Evolutionary conservation across 2,329 filamentous ascomycete genomes (phyloP).

Genomic region (Metarhizium rileyi): DNA sequence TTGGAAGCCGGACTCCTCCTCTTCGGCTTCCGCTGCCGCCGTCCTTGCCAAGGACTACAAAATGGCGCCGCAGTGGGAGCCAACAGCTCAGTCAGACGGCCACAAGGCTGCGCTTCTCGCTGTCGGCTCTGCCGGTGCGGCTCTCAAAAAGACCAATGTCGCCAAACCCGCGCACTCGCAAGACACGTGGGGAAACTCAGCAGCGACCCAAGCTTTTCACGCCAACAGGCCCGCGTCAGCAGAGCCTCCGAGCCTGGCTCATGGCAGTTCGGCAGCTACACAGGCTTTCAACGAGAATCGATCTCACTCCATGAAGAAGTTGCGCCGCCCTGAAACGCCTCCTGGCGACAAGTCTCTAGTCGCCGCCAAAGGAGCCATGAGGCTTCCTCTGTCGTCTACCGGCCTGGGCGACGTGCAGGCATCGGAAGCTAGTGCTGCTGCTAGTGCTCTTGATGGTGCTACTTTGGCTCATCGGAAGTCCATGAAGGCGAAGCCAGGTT

Average conservation of each 20-base stretch:
- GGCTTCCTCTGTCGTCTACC: slow-evolving; percentile 9
- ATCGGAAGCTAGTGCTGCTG: slow-evolving; percentile 35
- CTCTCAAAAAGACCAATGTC: slow-evolving; percentile 16
- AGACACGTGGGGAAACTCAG: slow-evolving; percentile 51
- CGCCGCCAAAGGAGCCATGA: slow-evolving; percentile 70
- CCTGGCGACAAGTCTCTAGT: slow-evolving; percentile 56
- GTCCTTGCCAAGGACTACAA: slow-evolving; percentile 32
- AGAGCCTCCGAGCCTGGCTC: slow-evolving; percentile 11
- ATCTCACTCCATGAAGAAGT: slow-evolving; percentile 17
- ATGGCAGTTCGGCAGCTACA: slow-evolving; percentile 21
- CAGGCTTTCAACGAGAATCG: slow-evolving; percentile 29
- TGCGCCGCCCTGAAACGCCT: slow-evolving; percentile 12
- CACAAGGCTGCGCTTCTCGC: slow-evolving; percentile 68
- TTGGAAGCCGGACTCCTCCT: slow-evolving; percentile 53
- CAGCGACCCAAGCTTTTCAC: slow-evolving; percentile 58
- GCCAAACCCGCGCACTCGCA: slow-evolving; percentile 14
- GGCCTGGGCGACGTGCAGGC: slow-evolving; percentile 7
- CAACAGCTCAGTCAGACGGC: slow-evolving; percentile 53
- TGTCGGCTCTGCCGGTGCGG: slow-evolving; percentile 26
- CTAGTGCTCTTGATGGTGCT: slow-evolving; percentile 65
- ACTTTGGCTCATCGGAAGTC: slow-evolving; percentile 52
- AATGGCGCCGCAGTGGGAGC: slow-evolving; percentile 47
- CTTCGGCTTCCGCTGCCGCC: slow-evolving; percentile 40
- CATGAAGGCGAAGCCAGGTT: slow-evolving; percentile 32
- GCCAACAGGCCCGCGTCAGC: slow-evolving; percentile 13